These are phyloP conservation scores for Brasenia schreberi DNA, from an alignment of 164 flowering plant species.

Conservation along the genomic window DNA sequence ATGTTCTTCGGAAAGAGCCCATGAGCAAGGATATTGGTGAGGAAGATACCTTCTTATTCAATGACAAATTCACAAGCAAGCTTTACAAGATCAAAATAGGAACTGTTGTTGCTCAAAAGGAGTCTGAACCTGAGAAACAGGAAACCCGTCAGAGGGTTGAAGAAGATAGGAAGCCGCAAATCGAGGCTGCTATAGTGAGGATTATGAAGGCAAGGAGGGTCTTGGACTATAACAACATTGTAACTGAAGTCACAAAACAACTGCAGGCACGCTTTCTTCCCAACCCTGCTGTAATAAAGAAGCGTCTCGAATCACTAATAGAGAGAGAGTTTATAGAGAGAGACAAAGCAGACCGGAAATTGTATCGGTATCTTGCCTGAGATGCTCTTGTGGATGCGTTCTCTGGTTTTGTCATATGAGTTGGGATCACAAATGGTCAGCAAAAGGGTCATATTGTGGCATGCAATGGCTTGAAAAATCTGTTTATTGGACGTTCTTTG, in stretches of 20 bases:
- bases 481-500: too few relatives aligned
- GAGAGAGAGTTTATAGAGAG: slow-evolving; percentile 96
- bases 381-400: neutral
- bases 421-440: neutral
- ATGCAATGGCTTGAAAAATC: too few relatives aligned
- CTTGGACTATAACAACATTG: slow-evolving; percentile 79
- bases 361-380: slow-evolving; percentile 88
- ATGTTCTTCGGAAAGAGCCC: slow-evolving; percentile 79
- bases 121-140: slow-evolving; percentile 91
- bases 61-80: slow-evolving; percentile 79
- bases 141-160: slow-evolving; percentile 93
- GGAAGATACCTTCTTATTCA: slow-evolving; percentile 67
- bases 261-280: slow-evolving; percentile 82
- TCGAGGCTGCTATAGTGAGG: slow-evolving; percentile 92
- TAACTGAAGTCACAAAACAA: slow-evolving; percentile 94
- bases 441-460: neutral
- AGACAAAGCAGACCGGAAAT: slow-evolving; percentile 61
- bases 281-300: slow-evolving; percentile 85
- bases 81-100: slow-evolving; percentile 87
- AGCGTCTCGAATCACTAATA: slow-evolving; percentile 88
- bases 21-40: slow-evolving; percentile 93
- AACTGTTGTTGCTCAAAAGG: slow-evolving; percentile 93
- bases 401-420: neutral
- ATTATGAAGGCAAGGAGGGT: slow-evolving; percentile 87
- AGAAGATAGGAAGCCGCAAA: slow-evolving; percentile 96